phyloP scores from a whole-genome alignment of 345 rosid genomes.

The Abelmoschus esculentus region DNA sequence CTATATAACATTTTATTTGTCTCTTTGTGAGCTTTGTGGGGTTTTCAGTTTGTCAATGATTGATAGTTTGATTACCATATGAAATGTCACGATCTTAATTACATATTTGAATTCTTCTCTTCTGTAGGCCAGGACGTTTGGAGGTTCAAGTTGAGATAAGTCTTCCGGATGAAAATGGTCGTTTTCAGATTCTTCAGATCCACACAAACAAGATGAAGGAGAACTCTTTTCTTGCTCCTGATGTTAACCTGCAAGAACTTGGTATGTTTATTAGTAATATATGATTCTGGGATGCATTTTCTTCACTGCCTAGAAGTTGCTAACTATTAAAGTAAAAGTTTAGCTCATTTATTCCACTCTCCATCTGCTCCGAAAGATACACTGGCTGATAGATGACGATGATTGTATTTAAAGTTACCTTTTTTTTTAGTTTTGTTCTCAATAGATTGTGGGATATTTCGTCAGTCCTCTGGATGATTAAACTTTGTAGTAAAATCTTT shows the following conservation, averaged over 20 bases:
- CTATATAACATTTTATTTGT: neutral
- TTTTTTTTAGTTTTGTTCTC: slow-evolving; percentile 2
- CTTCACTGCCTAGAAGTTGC: neutral
- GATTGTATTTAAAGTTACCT: neutral
- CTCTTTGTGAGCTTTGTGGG: neutral
- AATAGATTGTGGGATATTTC: neutral
- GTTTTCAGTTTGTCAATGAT: neutral
- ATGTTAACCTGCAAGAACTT: slow-evolving; percentile 78
- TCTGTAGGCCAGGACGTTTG: slow-evolving; percentile 84
- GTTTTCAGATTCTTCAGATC: slow-evolving; percentile 90
- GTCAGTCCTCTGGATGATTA: neutral
- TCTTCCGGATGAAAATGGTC: slow-evolving; percentile 99
- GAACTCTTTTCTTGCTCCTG: slow-evolving; percentile 84
- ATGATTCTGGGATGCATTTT: slow-evolving; percentile 1
- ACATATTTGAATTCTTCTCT: slow-evolving; percentile 9
- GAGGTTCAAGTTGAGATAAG: slow-evolving; percentile 99
- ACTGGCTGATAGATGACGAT: slow-evolving; percentile 5
- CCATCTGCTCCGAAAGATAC: neutral
- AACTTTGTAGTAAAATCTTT: slow-evolving; percentile 1
- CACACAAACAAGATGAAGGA: slow-evolving; percentile 99
- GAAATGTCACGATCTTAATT: neutral
- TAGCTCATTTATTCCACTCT: neutral
- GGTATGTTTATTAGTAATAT: slow-evolving; percentile 38
- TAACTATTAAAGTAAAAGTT: neutral
- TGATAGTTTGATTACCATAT: neutral